Percentiles rank a stretch among this genome's conserved stretches.
Conservation (phyloP, 495 filamentous ascomycete genomes). For the Achaetomiella virescens region DNA sequence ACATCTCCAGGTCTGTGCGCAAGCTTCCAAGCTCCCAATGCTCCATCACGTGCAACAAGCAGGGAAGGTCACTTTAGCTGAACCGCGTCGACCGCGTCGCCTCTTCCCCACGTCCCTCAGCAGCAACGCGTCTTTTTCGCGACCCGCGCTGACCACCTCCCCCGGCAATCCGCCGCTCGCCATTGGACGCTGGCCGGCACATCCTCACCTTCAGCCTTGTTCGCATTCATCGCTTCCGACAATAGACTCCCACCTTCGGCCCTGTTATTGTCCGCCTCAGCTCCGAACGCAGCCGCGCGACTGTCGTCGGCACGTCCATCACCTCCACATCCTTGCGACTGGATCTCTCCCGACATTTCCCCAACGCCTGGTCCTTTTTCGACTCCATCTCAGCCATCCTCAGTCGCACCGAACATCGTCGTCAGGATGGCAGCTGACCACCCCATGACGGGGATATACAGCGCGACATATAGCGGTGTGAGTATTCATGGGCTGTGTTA, state of each 20-base stretch:
- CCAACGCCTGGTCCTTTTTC: neutral
- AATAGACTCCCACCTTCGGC: too few species aligned
- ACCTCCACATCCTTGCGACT: neutral
- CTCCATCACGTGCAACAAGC: conserved; percentile 8
- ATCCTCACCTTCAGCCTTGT: neutral
- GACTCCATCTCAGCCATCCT: neutral
- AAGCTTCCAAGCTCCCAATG: neutral
- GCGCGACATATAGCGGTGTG: conserved; percentile 92
- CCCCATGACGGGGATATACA: conserved; percentile 55
- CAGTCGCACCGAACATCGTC: neutral
- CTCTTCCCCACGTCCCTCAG: conserved; percentile 13
- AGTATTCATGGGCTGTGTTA: conserved; percentile 35
- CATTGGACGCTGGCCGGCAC: neutral
- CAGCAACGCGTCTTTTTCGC: conserved; percentile 28
- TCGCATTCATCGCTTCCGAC: neutral
- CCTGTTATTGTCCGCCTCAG: neutral
- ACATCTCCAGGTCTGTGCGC: neutral
- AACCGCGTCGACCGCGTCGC: conserved; percentile 29
- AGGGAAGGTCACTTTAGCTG: conserved; percentile 17
- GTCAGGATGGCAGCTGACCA: conserved; percentile 36
- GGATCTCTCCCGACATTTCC: too few species aligned
- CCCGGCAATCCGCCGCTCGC: neutral
- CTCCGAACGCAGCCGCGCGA: neutral
- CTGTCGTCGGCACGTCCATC: neutral
- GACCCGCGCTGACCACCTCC: conserved; percentile 10